These are phyloP conservation scores for Lumnitzera littorea DNA, from an alignment of 345 rosid genomes.

Conservation along the genomic window DNA sequence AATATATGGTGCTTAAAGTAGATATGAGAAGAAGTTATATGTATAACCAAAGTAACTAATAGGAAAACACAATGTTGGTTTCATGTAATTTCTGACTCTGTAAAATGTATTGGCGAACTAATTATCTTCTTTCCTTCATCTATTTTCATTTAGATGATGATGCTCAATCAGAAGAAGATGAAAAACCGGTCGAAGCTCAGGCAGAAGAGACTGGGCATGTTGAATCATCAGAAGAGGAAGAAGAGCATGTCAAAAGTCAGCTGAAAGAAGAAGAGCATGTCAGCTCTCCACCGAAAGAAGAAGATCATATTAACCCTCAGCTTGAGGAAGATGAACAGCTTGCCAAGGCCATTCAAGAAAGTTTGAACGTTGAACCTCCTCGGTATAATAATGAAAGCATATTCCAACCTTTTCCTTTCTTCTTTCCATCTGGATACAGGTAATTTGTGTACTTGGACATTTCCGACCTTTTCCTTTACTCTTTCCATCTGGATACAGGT, in stretches of 20 bases:
- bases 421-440: slow-evolving; percentile 57
- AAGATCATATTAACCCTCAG: slow-evolving; percentile 27
- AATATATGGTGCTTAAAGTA: too few relatives aligned
- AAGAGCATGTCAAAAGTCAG: background rate
- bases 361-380: slow-evolving; percentile 55
- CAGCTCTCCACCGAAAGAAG: background rate
- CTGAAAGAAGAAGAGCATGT: slow-evolving; percentile 1
- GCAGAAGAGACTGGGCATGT: background rate
- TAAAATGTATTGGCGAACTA: slow-evolving; percentile 5
- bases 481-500: slow-evolving; percentile 47
- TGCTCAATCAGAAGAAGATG: slow-evolving; percentile 6
- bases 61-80: too few relatives aligned
- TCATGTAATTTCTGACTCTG: too few relatives aligned
- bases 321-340: slow-evolving; percentile 88
- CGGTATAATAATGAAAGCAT: slow-evolving; percentile 30
- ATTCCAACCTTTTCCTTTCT: slow-evolving; percentile 48
- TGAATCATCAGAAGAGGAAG: slow-evolving; percentile 5
- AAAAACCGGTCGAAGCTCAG: background rate
- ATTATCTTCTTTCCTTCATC: background rate
- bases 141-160: slow-evolving; percentile 6
- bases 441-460: too few relatives aligned
- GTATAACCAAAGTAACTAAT: too few relatives aligned
- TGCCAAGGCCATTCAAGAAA: slow-evolving; percentile 87
- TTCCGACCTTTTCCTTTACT: slow-evolving; percentile 51
- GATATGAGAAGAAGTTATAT: too few relatives aligned